Evolutionary conservation across 495 filamentous ascomycete species (phyloP).

Genomic region (Hyaloscypha variabilis): DNA sequence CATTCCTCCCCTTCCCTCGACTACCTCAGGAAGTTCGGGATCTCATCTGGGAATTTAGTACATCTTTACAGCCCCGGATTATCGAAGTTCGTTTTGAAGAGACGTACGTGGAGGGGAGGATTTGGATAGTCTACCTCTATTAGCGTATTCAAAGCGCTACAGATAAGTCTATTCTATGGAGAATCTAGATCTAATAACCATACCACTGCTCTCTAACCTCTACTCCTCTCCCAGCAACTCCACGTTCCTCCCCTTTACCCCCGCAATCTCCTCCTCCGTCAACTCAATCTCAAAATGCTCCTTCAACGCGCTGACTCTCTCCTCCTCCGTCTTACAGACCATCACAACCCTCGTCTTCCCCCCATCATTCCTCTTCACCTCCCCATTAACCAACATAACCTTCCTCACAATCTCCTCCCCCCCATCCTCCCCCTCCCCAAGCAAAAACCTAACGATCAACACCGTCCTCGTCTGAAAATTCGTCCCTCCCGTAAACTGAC

Average conservation of each 20-base stretch:
- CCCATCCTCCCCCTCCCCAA: slow-evolving; percentile 34
- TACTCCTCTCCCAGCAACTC: slow-evolving; percentile 38
- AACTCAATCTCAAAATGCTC: slow-evolving; percentile 60
- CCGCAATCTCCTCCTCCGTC: slow-evolving; percentile 48
- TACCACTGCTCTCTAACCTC: not conserved
- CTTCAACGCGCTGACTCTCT: slow-evolving; percentile 51
- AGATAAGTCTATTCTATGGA: no score
- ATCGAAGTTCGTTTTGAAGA: not conserved
- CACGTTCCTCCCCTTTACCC: slow-evolving; percentile 52
- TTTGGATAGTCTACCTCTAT: not conserved
- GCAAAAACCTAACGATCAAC: slow-evolving; percentile 59
- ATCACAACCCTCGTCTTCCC: slow-evolving; percentile 56
- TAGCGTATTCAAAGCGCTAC: no score
- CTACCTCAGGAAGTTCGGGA: not conserved
- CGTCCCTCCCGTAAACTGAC: slow-evolving; percentile 39
- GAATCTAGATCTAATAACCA: not conserved
- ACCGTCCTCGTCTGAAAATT: slow-evolving; percentile 53
- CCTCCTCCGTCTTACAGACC: slow-evolving; percentile 50
- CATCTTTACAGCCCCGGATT: not conserved
- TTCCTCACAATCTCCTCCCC: slow-evolving; percentile 54
- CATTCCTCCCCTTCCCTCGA: not conserved
- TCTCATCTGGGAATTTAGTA: not conserved
- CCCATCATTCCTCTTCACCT: slow-evolving; percentile 60
- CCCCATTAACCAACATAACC: slow-evolving; percentile 56
- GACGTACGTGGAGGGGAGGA: not conserved